phyloP scores from a whole-genome alignment of 2,329 filamentous ascomycete genomes.

The Pseudogymnoascus sp. region DNA sequence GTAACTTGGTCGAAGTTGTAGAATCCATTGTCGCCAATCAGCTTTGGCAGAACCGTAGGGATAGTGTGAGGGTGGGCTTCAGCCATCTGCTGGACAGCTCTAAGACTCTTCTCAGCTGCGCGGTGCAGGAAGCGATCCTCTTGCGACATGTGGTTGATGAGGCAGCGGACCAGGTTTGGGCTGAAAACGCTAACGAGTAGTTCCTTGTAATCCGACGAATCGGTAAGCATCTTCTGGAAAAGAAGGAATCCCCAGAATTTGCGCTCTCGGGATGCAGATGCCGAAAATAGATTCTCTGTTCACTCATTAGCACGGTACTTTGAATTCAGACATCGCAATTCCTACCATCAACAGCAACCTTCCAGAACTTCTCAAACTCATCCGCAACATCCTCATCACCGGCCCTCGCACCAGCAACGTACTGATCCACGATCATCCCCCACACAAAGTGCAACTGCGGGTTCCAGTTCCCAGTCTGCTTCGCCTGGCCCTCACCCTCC shows the following conservation, averaged over 20 bases:
- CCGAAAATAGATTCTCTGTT: conserved; percentile 72
- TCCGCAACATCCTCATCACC: conserved; percentile 24
- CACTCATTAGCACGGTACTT: conserved; percentile 13
- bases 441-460: conserved; percentile 81
- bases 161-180: conserved; percentile 69
- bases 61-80: conserved; percentile 52
- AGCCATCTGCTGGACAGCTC: conserved; percentile 57
- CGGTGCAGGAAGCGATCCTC: conserved; percentile 72
- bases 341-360: conserved; percentile 75
- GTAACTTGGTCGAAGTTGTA: conserved; percentile 81
- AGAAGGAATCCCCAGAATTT: conserved; percentile 90
- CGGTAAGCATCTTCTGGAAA: conserved; percentile 64
- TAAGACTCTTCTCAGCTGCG: conserved; percentile 68
- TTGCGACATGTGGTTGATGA: conserved; percentile 75
- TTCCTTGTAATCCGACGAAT: conserved; percentile 37
- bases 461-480: conserved; percentile 62
- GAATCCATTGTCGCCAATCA: conserved; percentile 62
- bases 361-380: conserved; percentile 73
- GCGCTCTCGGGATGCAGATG: conserved; percentile 72
- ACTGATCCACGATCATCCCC: conserved; percentile 62
- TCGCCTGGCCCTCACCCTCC: conserved; percentile 31
- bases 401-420: conserved; percentile 28
- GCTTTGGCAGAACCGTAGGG: conserved; percentile 49
- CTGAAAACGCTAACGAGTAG: conserved; percentile 61
- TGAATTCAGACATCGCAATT: not conserved